Evolutionary conservation across 192 early-diverging fungal species (phyloP), one percentile per base, ranked within the genome.

Genomic region (Coemansia brasiliensis): DNA sequence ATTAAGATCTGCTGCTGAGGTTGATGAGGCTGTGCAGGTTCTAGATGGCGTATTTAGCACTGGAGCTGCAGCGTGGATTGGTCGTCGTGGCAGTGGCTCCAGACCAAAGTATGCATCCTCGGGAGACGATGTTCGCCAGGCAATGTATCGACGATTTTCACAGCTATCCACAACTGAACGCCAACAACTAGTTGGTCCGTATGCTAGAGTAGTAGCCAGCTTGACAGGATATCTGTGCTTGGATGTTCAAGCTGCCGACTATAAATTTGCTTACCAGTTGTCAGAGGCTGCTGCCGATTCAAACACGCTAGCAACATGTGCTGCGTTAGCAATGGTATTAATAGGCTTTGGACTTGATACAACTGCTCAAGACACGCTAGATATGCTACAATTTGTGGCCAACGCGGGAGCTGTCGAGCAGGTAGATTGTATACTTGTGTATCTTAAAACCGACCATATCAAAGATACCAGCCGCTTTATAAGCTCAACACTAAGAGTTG

Each of bases 181-280:
- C 22, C 59, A 55, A 38, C 59, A 37, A 29, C 29, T 56, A 8
- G 45, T 39, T 5, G 26, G 41, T 10, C 51, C 55, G 21, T 67
- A 59, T 57, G 52, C 45, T 8, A 63, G 74, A 5, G 57, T 52
- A 9, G 43, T 70, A 1, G 45, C 74, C 15, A 67, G 74, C 1
- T 57, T 77, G 21, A 53, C 65, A 24, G 63, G 67, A 1, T 67
- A 65, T 35, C 57, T 77, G 24, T 67, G 60, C 9, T 55, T 77
- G 7, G 56, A 77, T 4, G 57, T 55, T 20, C 25, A 46, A 4
- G 42, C 41, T 7, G 25, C 54, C n/a, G 67, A 69, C 45, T 45
- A 52, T 35, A 60, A 29, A 0, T 62, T 69, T 50, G 15, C 26
- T 15, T 16, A 13, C 8, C 21, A 48, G 8, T 15, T n/a, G 29